A percentile compares a stretch with the other conserved stretches of the same genome.
These are phyloP conservation scores for Calonectria pteridis DNA, from an alignment of 2,329 filamentous ascomycete species.

Conservation along the genomic window DNA sequence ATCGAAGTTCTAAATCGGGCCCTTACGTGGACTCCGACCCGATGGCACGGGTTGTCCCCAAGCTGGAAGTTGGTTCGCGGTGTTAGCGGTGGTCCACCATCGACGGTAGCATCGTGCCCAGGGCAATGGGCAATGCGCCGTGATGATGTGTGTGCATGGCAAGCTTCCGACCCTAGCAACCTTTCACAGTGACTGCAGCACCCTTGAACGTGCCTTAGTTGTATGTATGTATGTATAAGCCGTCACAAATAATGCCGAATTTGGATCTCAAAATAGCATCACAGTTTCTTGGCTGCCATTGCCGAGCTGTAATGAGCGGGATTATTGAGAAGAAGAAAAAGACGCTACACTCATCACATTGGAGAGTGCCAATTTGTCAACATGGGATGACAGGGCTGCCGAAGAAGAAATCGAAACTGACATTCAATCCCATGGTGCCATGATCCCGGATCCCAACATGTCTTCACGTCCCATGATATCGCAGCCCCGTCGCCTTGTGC, in stretches of 20 bases:
- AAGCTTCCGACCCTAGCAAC: not conserved
- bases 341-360: conserved; percentile 11
- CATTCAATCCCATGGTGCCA: not conserved
- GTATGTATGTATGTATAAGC: conserved; percentile 10
- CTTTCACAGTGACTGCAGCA: conserved; percentile 10
- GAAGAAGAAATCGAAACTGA: not conserved
- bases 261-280: conserved; percentile 30
- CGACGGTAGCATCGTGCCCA: conserved; percentile 1
- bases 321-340: conserved; percentile 13
- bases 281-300: conserved; percentile 38
- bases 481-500: conserved; percentile 13
- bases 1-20: conserved; percentile 4
- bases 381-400: conserved; percentile 14
- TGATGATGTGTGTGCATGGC: conserved; percentile 8
- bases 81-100: conserved; percentile 30
- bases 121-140: conserved; percentile 5
- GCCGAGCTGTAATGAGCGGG: conserved; percentile 19
- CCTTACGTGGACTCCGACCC: conserved; percentile 27
- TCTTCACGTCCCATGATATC: conserved; percentile 19
- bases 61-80: conserved; percentile 1
- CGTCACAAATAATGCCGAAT: conserved; percentile 37
- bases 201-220: conserved; percentile 22
- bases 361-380: not conserved
- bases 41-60: conserved; percentile 31
- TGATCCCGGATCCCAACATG: conserved; percentile 8